A percentile compares a stretch with the other conserved stretches of the same genome.
Evolutionary conservation across 352 stramenopile species (phyloP).

Genomic region (Phytophthora idaei): DNA sequence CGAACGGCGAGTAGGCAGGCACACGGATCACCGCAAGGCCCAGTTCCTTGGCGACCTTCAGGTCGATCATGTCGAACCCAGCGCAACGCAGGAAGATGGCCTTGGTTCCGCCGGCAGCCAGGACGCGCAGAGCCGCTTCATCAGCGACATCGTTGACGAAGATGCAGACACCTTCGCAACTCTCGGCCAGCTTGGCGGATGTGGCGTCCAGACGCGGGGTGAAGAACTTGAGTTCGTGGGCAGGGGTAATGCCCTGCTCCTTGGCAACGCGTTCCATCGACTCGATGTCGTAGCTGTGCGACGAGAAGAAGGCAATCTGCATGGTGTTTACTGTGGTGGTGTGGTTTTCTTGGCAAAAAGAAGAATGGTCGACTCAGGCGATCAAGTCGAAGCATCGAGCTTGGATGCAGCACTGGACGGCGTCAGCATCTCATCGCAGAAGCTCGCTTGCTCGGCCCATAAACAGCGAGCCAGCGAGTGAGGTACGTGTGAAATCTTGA

Average conservation of each 20-base stretch:
- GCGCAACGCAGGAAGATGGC: constrained; percentile 80
- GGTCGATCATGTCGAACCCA: constrained; percentile 82
- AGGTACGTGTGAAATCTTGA: constrained; percentile 5
- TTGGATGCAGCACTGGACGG: not conserved
- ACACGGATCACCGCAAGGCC: constrained; percentile 66
- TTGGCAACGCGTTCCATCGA: constrained; percentile 54
- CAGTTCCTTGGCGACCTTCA: constrained; percentile 64
- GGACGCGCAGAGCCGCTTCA: constrained; percentile 52
- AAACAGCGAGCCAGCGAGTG: constrained; percentile 10
- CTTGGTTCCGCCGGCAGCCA: constrained; percentile 52
- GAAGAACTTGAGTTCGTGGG: constrained; percentile 70
- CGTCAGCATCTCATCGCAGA: constrained; percentile 1
- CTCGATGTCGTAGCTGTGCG: constrained; percentile 72
- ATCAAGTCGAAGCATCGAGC: constrained; percentile 31
- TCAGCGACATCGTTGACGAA: constrained; percentile 89
- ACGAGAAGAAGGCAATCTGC: constrained; percentile 80
- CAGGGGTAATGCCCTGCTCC: constrained; percentile 43
- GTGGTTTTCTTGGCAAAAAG: constrained; percentile 28
- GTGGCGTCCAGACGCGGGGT: constrained; percentile 49
- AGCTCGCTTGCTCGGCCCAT: constrained; percentile 8
- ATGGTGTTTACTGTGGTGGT: constrained; percentile 24
- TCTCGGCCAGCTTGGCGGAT: constrained; percentile 55
- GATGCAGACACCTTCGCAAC: constrained; percentile 69
- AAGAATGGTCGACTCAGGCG: constrained; percentile 17
- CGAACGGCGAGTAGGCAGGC: constrained; percentile 79